These are phyloP conservation scores for Globisporangium spiculum DNA, from an alignment of 352 stramenopile genomes.

Conservation along the genomic window DNA sequence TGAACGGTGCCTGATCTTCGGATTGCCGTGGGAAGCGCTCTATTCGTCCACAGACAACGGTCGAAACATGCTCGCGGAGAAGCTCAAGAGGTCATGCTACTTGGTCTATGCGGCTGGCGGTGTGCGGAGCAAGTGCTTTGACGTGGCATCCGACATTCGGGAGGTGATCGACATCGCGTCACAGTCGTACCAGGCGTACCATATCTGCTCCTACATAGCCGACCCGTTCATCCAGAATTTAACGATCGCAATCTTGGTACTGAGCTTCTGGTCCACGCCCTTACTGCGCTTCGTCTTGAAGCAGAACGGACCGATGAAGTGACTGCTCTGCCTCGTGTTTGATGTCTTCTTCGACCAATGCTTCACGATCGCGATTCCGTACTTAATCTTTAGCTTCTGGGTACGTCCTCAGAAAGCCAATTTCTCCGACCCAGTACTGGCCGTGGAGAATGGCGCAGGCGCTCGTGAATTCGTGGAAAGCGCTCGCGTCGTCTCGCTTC, in stretches of 20 bases:
- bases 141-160: slow-evolving; percentile 18
- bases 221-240: slow-evolving; percentile 13
- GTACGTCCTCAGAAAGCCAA: slow-evolving; percentile 7
- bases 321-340: slow-evolving; percentile 21
- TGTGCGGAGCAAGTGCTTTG: slow-evolving; percentile 30
- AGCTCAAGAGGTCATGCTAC: neutral
- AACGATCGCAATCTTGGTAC: slow-evolving; percentile 15
- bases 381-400: slow-evolving; percentile 23
- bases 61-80: neutral
- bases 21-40: neutral
- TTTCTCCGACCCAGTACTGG: slow-evolving; percentile 9
- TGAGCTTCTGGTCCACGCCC: slow-evolving; percentile 27
- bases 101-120: slow-evolving; percentile 2
- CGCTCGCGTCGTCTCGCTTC: slow-evolving; percentile 1
- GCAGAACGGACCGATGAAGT: slow-evolving; percentile 16
- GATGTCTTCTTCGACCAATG: slow-evolving; percentile 29
- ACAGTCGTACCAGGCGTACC: slow-evolving; percentile 28
- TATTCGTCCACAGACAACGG: neutral
- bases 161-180: slow-evolving; percentile 23
- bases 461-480: slow-evolving; percentile 6
- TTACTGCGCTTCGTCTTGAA: slow-evolving; percentile 3
- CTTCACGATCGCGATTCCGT: slow-evolving; percentile 26
- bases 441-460: neutral
- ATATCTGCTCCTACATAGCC: slow-evolving; percentile 18
- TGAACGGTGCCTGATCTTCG: neutral